These are phyloP conservation scores for Alternaria alternata DNA, from an alignment of 2,329 filamentous ascomycete genomes.

Conservation along the genomic window DNA sequence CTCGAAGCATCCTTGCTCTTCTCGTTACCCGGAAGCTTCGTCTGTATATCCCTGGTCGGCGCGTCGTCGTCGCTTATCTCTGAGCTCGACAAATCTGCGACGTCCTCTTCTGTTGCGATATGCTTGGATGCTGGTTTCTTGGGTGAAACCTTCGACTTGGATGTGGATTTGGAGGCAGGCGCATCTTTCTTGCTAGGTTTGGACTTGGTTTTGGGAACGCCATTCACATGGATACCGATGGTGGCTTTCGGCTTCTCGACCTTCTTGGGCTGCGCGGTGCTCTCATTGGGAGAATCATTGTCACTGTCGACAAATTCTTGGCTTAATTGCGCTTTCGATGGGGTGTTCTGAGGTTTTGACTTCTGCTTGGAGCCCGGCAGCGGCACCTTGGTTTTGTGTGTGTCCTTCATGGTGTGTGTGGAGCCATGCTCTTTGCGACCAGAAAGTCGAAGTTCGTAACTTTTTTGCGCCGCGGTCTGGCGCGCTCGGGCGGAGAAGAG, in stretches of 20 bases:
- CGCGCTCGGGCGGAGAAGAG: conserved; percentile 21
- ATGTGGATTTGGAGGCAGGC: conserved; percentile 16
- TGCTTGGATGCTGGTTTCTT: conserved; percentile 36
- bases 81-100: conserved; percentile 34
- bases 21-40: conserved; percentile 24
- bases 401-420: conserved; percentile 42
- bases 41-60: conserved; percentile 24
- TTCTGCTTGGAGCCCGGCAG: conserved; percentile 43
- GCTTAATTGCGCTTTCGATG: conserved; percentile 42
- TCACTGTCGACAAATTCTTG: conserved; percentile 47
- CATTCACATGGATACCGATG: conserved; percentile 45
- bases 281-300: conserved; percentile 42
- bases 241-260: conserved; percentile 34
- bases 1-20: conserved; percentile 22
- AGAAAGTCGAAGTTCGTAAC: conserved; percentile 28
- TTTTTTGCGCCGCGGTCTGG: conserved; percentile 38
- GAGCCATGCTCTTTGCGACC: conserved; percentile 22
- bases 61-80: conserved; percentile 36
- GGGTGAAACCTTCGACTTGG: conserved; percentile 22
- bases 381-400: conserved; percentile 46
- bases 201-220: conserved; percentile 26
- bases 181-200: conserved; percentile 22
- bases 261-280: conserved; percentile 23
- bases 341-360: conserved; percentile 25
- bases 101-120: conserved; percentile 29